Base-by-base conservation (phyloP, 1,284 basidiomycete genomes). In the Ustilago vetiveriae region DNA sequence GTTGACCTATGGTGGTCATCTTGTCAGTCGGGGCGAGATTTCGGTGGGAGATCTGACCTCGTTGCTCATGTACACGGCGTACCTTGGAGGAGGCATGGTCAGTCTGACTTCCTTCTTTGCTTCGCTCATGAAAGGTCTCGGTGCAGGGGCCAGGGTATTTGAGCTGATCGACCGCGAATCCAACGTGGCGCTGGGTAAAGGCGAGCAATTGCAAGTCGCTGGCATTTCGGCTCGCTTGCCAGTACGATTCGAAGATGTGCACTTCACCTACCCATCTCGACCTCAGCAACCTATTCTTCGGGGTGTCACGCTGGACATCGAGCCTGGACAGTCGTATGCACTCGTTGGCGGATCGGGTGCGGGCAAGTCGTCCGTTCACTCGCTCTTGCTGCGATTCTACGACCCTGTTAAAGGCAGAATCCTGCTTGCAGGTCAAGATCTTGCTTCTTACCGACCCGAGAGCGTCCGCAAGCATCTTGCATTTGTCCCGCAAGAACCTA, bases 61-160 rank as follows among this genome's bases (percentile, higher is more conserved):
- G 77, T 84, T 98, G 55, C 85, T 98, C 67, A 88, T 98, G 64
- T 98, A 98, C 83, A 94, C 93, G 23, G 91, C 92, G 19, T 93
- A 93, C 75, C 89, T 94, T 37, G 91, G 92, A 11, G 89, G 87
- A 6, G 82, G 82, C 3, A 72, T 84, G 42, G 79, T 83, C 21
- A 81, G 79, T 37, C 54, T 84, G 32, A 84, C 83, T 1, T 82
- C 74, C 39, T 84, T 84, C 75, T 84, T 84, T 43, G 83, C 83
- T 3, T 82, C 80, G 9, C 72, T 84, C 47, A 84, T 84, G 84
- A 81, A 90, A 60, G 94, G 92, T 38, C 88, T 98, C 43, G 95
- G 95, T 46, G 95, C 96, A 0, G 93, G 93, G 9, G 87, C 88
- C 1, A 90, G 96, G 22, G 90, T 98, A 7, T 98, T 98, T 82